These are phyloP conservation scores for Turritis glabra DNA, from an alignment of 345 rosid species.

Conservation along the genomic window DNA sequence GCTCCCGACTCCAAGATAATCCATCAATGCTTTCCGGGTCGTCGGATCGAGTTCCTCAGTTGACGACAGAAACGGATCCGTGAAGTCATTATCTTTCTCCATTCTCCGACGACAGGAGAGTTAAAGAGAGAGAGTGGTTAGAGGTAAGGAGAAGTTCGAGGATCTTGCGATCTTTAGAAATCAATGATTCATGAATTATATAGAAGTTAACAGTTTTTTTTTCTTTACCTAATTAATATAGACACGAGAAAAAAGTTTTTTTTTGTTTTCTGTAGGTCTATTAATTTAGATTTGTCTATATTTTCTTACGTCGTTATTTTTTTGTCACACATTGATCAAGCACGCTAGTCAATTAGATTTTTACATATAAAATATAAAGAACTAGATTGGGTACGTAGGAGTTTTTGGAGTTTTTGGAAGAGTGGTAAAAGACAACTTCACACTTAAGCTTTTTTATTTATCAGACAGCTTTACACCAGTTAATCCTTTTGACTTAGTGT, in stretches of 20 bases:
- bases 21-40: conserved; percentile 32
- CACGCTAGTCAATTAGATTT: background rate
- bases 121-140: background rate
- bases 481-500: conserved; percentile 28
- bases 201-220: background rate
- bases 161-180: background rate
- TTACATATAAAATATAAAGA: background rate
- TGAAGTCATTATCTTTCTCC: conserved; percentile 40
- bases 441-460: background rate
- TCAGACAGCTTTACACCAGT: conserved; percentile 25
- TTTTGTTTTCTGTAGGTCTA: background rate
- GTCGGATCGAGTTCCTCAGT: conserved; percentile 35
- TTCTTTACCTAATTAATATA: background rate
- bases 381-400: background rate
- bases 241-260: background rate
- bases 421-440: conserved; percentile 34
- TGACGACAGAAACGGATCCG: conserved; percentile 43
- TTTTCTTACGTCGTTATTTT: background rate
- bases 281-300: background rate
- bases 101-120: conserved; percentile 15
- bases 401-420: background rate
- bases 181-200: conserved; percentile 13
- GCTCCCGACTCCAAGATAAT: conserved; percentile 11
- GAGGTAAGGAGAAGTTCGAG: background rate
- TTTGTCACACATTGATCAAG: background rate